These are phyloP conservation scores for Exophiala sp. DNA, from an alignment of 2,329 filamentous ascomycete genomes.

Conservation along the genomic window DNA sequence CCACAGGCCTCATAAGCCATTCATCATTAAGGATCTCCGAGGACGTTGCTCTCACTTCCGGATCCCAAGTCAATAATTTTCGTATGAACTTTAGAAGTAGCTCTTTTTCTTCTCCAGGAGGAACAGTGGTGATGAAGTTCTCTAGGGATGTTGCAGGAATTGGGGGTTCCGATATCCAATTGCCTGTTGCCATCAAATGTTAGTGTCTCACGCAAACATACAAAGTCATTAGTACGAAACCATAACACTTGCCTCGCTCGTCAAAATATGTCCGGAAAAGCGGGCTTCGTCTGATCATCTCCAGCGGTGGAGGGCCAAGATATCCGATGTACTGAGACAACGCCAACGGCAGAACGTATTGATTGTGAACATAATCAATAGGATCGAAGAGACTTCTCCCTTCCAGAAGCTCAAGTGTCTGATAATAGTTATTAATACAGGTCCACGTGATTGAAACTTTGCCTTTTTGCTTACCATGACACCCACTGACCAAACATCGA, in stretches of 20 bases:
- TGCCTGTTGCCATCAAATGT: conserved; percentile 19
- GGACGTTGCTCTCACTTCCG: conserved; percentile 20
- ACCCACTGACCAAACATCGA: no score
- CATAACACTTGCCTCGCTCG: not conserved
- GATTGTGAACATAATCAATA: no score
- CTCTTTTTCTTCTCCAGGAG: conserved; percentile 28
- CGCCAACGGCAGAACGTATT: conserved; percentile 21
- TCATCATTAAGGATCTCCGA: conserved; percentile 25
- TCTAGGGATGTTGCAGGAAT: conserved; percentile 26
- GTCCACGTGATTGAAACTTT: no score
- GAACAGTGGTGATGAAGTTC: conserved; percentile 25
- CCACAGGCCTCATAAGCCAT: conserved; percentile 24
- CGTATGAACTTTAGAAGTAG: conserved; percentile 29
- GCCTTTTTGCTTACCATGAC: no score
- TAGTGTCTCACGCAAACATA: not conserved
- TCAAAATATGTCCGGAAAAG: conserved; percentile 4
- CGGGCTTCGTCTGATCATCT: conserved; percentile 27
- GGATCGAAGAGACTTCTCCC: no score
- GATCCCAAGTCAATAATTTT: conserved; percentile 30
- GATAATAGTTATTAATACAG: no score
- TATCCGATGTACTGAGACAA: conserved; percentile 32
- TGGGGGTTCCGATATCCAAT: conserved; percentile 25
- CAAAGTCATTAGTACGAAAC: conserved; percentile 2
- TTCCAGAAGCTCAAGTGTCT: no score
- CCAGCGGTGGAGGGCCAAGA: conserved; percentile 28